Base-by-base conservation (phyloP, 805 yeast species). In the Diddensiella transvaalensis region DNA sequence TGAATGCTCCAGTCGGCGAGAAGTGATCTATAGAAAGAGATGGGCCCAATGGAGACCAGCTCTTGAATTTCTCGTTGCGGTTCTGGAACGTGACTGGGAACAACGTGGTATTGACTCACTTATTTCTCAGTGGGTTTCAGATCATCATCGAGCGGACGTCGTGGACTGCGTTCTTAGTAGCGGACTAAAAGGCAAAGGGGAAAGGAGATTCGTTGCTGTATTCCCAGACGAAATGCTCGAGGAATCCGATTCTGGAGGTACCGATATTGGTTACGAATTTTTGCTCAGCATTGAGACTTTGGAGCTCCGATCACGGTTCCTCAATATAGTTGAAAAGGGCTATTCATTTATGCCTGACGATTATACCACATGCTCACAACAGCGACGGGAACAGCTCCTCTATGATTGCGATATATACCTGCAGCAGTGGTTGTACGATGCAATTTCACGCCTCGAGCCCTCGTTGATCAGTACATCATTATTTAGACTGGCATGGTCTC, bases 21-120 rank as follows among this genome's bases (percentile, higher is more conserved):
- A 44, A 18, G 37, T 36, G 2, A 33, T 18, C 8, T 51, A 51
- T 29, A 13, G 10, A 10, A 19, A 29, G 17, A 33, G 52, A 22
- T 53, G 56, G 56, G 29, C 4, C 15, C 50, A 47, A 35, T 51
- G 36, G 43, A 21, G 29, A 30, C 39, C 40, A 13, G 24, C 44
- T 4, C 43, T 53, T 22, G 40, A 38, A 21, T 45, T 47, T 29
- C 30, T 50, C 26, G 29, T 53, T 5, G 46, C 44, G 26, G 32
- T 50, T 26, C 15, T 50, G 3, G 40, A 38, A 17, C 22, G 11
- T 10, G 45, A 42, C 23, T 24, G 26, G 39, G 22, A 37, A 3
- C 18, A 37, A 46, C 15, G 38, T 38, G 4, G 32, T 30, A 21
- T 30, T 36, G 39, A 15, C 15, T 15, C 44, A 5, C 29, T 45